These are phyloP conservation scores for Schizosaccharomyces versatilis DNA, from an alignment of 1,139 yeast genomes.

Conservation along the genomic window DNA sequence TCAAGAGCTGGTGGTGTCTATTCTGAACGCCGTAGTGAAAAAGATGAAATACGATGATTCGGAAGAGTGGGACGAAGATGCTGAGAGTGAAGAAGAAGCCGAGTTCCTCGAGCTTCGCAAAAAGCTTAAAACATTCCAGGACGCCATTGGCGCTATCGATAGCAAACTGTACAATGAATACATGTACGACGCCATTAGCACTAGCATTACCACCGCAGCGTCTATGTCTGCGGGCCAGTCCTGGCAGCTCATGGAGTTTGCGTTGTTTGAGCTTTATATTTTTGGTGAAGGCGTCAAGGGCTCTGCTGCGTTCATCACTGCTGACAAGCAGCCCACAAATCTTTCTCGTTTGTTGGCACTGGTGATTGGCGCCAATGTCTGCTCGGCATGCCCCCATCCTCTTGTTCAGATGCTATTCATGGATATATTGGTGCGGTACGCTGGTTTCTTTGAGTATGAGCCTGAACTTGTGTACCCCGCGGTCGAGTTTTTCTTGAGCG, in stretches of 20 bases:
- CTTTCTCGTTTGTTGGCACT: background rate
- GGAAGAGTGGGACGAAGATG: slow-evolving; percentile 36
- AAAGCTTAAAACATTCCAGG: slow-evolving; percentile 59
- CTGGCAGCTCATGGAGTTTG: slow-evolving; percentile 76
- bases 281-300: slow-evolving; percentile 54
- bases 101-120: slow-evolving; percentile 62
- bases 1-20: slow-evolving; percentile 32
- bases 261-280: slow-evolving; percentile 56
- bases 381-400: slow-evolving; percentile 29
- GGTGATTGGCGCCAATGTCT: slow-evolving; percentile 29
- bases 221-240: slow-evolving; percentile 17
- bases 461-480: slow-evolving; percentile 37
- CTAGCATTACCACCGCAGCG: slow-evolving; percentile 23
- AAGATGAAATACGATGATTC: slow-evolving; percentile 66
- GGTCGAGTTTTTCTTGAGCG: slow-evolving; percentile 56
- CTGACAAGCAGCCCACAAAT: background rate
- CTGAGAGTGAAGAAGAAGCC: slow-evolving; percentile 37
- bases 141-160: slow-evolving; percentile 53
- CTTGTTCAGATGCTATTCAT: slow-evolving; percentile 59
- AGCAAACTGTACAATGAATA: slow-evolving; percentile 54
- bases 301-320: slow-evolving; percentile 1
- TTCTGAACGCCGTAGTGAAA: slow-evolving; percentile 45
- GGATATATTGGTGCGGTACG: slow-evolving; percentile 67
- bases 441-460: slow-evolving; percentile 34
- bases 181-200: slow-evolving; percentile 42